phyloP scores from a whole-genome alignment of 2,329 filamentous ascomycete species.

The Madurella fahalii region DNA sequence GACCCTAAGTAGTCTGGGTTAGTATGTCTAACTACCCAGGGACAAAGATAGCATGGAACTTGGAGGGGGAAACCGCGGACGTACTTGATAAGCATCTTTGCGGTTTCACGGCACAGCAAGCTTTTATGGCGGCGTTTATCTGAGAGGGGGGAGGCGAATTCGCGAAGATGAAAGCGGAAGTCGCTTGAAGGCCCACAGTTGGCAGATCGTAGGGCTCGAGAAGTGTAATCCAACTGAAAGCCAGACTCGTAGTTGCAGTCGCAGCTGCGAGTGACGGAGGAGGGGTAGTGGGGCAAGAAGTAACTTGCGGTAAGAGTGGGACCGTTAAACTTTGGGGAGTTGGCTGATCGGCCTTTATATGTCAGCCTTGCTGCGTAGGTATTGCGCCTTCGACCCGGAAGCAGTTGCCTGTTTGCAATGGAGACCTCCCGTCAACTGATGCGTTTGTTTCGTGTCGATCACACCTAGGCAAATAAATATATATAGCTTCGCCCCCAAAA shows the following conservation, averaged over 20 bases:
- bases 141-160: background rate
- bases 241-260: background rate
- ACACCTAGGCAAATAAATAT: too few species aligned
- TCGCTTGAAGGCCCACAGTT: background rate
- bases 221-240: background rate
- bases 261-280: background rate
- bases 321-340: background rate
- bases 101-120: background rate
- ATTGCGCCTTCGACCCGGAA: too few species aligned
- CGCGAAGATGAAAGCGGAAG: background rate
- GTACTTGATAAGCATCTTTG: conserved; percentile 51
- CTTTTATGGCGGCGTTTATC: background rate
- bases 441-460: too few species aligned
- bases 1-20: conserved; percentile 57
- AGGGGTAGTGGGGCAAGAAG: conserved; percentile 17
- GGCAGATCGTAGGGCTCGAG: background rate
- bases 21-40: background rate
- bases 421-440: too few species aligned
- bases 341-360: too few species aligned
- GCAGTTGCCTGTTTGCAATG: too few species aligned
- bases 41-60: conserved; percentile 1
- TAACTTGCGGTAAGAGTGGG: background rate
- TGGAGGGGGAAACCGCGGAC: conserved; percentile 10
- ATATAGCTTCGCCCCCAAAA: too few species aligned
- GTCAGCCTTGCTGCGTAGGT: too few species aligned